Conservation (phyloP, 208 protist species). For the Crithidia bombi region DNA sequence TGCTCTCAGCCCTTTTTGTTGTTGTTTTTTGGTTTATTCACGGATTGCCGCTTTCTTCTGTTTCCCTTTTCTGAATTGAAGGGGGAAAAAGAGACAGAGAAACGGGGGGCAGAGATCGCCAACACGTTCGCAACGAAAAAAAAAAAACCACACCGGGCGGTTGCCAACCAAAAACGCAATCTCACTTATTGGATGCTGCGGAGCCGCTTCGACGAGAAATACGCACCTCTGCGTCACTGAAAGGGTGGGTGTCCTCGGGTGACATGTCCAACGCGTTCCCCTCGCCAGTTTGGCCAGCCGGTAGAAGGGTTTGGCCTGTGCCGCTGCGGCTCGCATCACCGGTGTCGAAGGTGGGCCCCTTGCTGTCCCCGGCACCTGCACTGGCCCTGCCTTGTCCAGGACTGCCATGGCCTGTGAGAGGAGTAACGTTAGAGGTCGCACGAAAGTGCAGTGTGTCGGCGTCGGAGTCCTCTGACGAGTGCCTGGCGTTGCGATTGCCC, state of each 20-base stretch:
- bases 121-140: too few relatives aligned
- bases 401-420: neutral
- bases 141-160: too few relatives aligned
- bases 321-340: neutral
- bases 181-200: neutral
- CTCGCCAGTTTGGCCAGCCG: neutral
- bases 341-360: neutral
- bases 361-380: neutral
- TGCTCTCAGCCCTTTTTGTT: too few relatives aligned
- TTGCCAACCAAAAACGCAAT: too few relatives aligned
- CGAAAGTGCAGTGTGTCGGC: conserved; percentile 17
- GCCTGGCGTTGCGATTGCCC: neutral
- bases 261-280: neutral
- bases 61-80: neutral
- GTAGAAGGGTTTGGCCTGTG: neutral
- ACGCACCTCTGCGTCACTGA: conserved; percentile 9
- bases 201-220: neutral
- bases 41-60: neutral
- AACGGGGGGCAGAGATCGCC: too few relatives aligned
- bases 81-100: too few relatives aligned
- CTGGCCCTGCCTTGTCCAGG: conserved; percentile 1
- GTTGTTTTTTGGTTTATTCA: neutral
- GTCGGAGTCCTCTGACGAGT: conserved; percentile 2
- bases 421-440: neutral
- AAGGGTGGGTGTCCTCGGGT: conserved; percentile 6